Evolutionary conservation across 306 rosid genomes (phyloP), one percentile per base, ranked within the genome.

Genomic region (Nissolia schottii): DNA sequence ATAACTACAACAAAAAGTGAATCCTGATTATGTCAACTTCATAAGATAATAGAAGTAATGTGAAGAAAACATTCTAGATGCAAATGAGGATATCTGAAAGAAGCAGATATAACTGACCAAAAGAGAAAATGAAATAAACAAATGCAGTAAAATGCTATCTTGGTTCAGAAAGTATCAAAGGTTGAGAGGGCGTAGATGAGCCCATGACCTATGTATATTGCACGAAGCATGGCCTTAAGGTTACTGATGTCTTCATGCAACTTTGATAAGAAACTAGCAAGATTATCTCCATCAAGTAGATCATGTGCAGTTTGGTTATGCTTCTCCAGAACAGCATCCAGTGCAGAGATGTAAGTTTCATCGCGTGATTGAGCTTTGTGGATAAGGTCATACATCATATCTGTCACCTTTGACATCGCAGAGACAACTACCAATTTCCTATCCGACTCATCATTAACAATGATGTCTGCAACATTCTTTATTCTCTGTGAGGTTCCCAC

Each of bases 381-480:
- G 76, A 94, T 85, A 72, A 94, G 99, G 50, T 86, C 97, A 73
- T 84, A 94, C 96, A 94, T 94, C 99, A 94, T 89, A 73, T 94
- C 97, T 4, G 99, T 94, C 54, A 94, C 97, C 82, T 89, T 91
- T 14, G 99, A 89, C 97, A 94, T 94, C 7, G 99, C 99, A 57
- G 99, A 94, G 67, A 94, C 97, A 65, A 94, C 86, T 19, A 91
- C 93, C 70, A 94, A 65, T 84, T 85, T 94, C 87, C 85, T 89
- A 79, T 91, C 97, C 0, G 99, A 89, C 75, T 82, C 89, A 74
- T 94, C 99, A 12, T 31, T 84, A 7, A 91, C 31, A 81, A 94
- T 61, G 65, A 94, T 83, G 51, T 94, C 81, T 0, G 84, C 97
- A 65, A 94, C 97, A 81, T 85, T 91, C 68, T 86, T 84, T 48